Base-by-base conservation (phyloP, 2,329 filamentous ascomycete genomes). In the Penicillium hordei region DNA sequence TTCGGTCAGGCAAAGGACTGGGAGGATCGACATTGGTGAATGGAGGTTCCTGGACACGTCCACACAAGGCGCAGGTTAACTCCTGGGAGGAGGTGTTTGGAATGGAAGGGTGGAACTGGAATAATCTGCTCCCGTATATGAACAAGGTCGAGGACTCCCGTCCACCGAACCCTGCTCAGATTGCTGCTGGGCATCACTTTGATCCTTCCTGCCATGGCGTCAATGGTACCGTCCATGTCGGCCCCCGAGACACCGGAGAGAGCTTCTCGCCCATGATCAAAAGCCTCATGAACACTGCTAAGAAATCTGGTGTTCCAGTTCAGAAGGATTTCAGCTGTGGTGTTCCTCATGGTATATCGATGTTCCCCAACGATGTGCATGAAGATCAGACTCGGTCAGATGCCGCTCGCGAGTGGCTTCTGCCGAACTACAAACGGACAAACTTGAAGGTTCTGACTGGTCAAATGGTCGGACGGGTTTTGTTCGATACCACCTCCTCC, bases 51-150 rank as follows among this genome's bases (percentile, higher is more conserved):
- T 72, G 69, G 70, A 72, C 70, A 6, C 60, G 68, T 1, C 69
- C 68, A 1, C 57, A 70, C 50, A 70, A 67, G 40, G 62, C 54
- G 0, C 65, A 69, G 50, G 36, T 66, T 15, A 64, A 69, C 44
- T 65, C 65, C 5, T 69, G 68, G 67, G 66, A 69, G 44, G 55
- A 69, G 25, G 69, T 72, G 7, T 70, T 83, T 4, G 80, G 79
- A 0, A 79, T 76, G 39, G 60, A 73, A 0, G 79, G 75, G 1
- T 81, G 76, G 76, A 75, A 72, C 34, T 82, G 79, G 77, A 68
- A 75, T 1, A 72, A 65, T 38, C 61, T 83, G 4, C 56, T 80
- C 3, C 75, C 74, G 0, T 83, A 83, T 58, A 83, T 83, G 65
- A 70, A 74, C 39, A 79, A 81, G 70, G 69, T 57, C 3, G 69